These are phyloP conservation scores for Alternaria incomplexa DNA, from an alignment of 2,329 filamentous ascomycete genomes.

Conservation along the genomic window DNA sequence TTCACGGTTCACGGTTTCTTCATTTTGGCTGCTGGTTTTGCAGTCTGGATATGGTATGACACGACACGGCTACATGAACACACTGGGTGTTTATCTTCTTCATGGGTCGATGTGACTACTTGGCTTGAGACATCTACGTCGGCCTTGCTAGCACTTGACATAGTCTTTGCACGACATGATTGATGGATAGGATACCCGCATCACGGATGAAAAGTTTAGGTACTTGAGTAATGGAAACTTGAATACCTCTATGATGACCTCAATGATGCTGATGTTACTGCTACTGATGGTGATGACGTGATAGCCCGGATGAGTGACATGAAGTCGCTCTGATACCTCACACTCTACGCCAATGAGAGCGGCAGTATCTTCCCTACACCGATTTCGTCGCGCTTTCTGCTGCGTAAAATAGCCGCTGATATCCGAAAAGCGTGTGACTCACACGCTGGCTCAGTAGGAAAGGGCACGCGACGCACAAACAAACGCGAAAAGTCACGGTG, in stretches of 20 bases:
- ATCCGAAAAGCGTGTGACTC: neutral
- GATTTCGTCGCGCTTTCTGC: too few relatives aligned
- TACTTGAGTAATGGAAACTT: neutral
- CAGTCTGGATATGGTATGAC: neutral
- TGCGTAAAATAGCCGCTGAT: neutral
- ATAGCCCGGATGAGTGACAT: neutral
- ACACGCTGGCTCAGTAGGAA: neutral
- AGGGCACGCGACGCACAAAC: neutral
- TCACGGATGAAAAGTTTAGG: neutral
- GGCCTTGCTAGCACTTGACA: neutral
- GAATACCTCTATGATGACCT: neutral
- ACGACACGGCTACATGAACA: neutral
- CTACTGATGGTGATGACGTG: neutral
- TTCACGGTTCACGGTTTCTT: neutral
- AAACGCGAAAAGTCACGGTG: neutral
- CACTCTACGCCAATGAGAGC: accelerated
- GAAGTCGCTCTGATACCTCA: too few relatives aligned
- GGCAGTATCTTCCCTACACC: neutral
- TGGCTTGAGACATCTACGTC: neutral
- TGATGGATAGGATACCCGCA: neutral
- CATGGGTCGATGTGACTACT: neutral
- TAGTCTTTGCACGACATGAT: neutral
- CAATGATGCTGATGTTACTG: neutral
- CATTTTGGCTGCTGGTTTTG: neutral
- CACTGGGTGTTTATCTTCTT: neutral